Evolutionary conservation across 805 yeast species (phyloP).

Genomic region (Zygotorulaspora chibaensis): DNA sequence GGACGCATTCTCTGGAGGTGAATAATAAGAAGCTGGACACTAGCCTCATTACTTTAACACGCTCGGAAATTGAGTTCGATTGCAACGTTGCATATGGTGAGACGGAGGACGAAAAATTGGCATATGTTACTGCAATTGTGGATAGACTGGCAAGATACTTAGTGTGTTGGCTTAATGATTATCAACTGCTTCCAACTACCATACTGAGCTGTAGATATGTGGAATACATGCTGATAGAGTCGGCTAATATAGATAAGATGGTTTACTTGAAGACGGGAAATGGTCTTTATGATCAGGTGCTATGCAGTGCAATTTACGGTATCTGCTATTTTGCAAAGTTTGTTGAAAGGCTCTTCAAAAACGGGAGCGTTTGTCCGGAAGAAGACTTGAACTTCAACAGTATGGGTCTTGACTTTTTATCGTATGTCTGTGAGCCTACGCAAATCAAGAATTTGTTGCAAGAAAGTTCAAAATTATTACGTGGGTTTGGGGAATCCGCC

Average conservation of each 20-base stretch:
- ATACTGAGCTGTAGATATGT: slow-evolving; percentile 72
- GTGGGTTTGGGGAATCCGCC: neutral
- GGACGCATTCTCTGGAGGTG: slow-evolving; percentile 83
- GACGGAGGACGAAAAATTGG: slow-evolving; percentile 33
- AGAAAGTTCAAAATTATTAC: slow-evolving; percentile 29
- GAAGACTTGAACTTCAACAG: slow-evolving; percentile 67
- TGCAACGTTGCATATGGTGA: slow-evolving; percentile 28
- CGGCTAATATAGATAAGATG: slow-evolving; percentile 26
- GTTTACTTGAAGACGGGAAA: slow-evolving; percentile 21
- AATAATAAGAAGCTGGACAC: slow-evolving; percentile 73
- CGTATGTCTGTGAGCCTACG: slow-evolving; percentile 20
- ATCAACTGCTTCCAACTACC: slow-evolving; percentile 65
- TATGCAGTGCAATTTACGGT: slow-evolving; percentile 50
- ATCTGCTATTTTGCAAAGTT: slow-evolving; percentile 51
- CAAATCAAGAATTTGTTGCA: slow-evolving; percentile 31
- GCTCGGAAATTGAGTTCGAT: slow-evolving; percentile 46
- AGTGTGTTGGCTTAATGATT: slow-evolving; percentile 72
- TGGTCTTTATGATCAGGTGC: slow-evolving; percentile 45
- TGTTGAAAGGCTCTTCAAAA: slow-evolving; percentile 42
- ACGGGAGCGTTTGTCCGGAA: slow-evolving; percentile 65
- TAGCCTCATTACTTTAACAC: slow-evolving; percentile 50
- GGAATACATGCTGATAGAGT: slow-evolving; percentile 49
- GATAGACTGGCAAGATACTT: slow-evolving; percentile 51
- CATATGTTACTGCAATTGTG: slow-evolving; percentile 47
- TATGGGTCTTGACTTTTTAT: slow-evolving; percentile 49